A percentile compares a stretch with the other conserved stretches of the same genome.
Evolutionary conservation across 495 filamentous ascomycete genomes (phyloP).

Genomic region (Talaromyces wortmannii): DNA sequence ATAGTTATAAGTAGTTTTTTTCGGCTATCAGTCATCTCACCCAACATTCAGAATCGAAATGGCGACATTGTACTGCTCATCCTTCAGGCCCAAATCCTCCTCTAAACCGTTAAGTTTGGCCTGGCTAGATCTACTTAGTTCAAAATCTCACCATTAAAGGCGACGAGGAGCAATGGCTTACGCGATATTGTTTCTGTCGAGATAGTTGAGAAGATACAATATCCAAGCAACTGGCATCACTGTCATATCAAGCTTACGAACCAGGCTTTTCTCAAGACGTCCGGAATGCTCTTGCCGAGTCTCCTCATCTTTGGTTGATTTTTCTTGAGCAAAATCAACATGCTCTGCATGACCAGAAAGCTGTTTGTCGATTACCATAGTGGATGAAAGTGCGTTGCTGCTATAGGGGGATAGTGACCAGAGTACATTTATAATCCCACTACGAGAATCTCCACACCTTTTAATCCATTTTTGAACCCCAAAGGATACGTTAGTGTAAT

Average conservation of each 20-base stretch:
- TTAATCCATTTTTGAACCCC: too few species aligned
- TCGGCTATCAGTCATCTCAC: constrained; percentile 13
- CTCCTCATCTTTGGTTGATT: not conserved
- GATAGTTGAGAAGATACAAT: constrained; percentile 44
- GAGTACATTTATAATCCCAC: too few species aligned
- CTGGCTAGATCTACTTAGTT: not conserved
- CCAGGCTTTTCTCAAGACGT: constrained; percentile 17
- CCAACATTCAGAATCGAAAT: constrained; percentile 53
- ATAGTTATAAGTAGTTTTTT: not conserved
- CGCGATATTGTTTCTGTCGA: constrained; percentile 34
- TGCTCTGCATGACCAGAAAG: not conserved
- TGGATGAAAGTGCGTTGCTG: too few species aligned
- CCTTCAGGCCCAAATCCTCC: constrained; percentile 36
- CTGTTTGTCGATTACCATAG: too few species aligned
- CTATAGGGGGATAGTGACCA: too few species aligned
- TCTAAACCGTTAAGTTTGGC: constrained; percentile 33
- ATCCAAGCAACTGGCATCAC: constrained; percentile 41
- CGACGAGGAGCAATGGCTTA: not conserved
- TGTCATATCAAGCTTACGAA: constrained; percentile 40
- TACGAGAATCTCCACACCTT: too few species aligned
- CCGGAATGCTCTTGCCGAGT: not conserved
- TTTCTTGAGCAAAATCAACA: not conserved
- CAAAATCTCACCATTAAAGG: not conserved
- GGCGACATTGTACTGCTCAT: constrained; percentile 47
- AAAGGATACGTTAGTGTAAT: too few species aligned